Conservation (phyloP, 305 asterid genomes). For the Plantago rigida region DNA sequence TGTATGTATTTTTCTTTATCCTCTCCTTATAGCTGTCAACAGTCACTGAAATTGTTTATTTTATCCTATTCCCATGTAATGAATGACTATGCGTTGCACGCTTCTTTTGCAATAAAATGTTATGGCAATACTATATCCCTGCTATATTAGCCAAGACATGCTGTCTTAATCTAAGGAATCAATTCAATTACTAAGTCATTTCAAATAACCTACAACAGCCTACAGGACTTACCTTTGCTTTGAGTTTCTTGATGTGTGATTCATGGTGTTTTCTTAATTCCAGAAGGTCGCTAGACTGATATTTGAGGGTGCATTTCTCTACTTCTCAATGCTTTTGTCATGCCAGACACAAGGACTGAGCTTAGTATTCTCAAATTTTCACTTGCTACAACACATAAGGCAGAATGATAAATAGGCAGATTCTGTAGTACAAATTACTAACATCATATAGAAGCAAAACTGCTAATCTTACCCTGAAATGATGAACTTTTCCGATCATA, state of each 20-base stretch:
- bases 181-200: no score
- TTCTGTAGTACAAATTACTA: background rate
- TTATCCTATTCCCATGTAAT: background rate
- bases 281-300: no score
- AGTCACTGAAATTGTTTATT: background rate
- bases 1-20: background rate
- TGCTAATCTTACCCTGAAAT: conserved; percentile 2
- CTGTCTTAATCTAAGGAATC: background rate
- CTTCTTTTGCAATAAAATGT: conserved; percentile 5
- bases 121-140: background rate
- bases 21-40: conserved; percentile 2
- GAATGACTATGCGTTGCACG: background rate
- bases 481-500: background rate
- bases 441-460: background rate
- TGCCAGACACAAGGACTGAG: background rate
- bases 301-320: background rate
- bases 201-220: no score
- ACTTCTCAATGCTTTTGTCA: background rate
- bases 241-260: background rate
- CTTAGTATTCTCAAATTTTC: background rate
- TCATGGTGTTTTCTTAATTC: background rate
- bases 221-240: no score
- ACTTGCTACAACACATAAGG: background rate
- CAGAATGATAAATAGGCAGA: background rate
- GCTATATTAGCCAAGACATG: background rate